phyloP scores from a whole-genome alignment of 352 stramenopile genomes.

The Globisporangium paroecandrum region DNA sequence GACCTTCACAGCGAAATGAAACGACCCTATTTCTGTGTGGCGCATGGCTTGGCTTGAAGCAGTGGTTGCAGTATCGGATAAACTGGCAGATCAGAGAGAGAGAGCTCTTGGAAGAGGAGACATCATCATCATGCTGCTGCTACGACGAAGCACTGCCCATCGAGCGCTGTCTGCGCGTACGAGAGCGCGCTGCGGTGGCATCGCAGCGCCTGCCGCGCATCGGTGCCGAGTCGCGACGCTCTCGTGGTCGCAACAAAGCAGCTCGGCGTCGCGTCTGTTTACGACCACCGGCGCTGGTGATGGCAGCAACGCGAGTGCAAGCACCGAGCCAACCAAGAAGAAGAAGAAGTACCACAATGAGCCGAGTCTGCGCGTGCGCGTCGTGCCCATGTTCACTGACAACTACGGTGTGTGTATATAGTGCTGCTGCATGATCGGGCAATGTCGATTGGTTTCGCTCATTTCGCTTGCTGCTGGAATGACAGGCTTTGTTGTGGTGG shows the following conservation, averaged over 20 bases:
- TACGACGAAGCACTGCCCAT: constrained; percentile 3
- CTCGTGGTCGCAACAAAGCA: background rate
- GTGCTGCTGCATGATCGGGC: too few species aligned
- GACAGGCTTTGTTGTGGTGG: constrained; percentile 72
- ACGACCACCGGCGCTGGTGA: background rate
- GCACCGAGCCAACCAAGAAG: constrained; percentile 9
- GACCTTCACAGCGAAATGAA: background rate
- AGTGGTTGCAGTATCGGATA: background rate
- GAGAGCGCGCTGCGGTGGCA: background rate
- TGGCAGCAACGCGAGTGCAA: background rate
- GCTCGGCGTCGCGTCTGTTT: constrained; percentile 5
- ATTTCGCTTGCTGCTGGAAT: background rate
- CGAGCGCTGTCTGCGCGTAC: constrained; percentile 1
- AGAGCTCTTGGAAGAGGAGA: background rate
- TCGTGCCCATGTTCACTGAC: constrained; percentile 80
- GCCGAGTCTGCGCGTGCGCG: constrained; percentile 74
- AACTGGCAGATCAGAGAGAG: background rate
- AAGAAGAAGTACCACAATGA: constrained; percentile 68
- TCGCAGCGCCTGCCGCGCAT: background rate
- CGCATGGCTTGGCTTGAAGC: background rate
- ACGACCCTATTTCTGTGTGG: background rate
- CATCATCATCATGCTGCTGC: constrained; percentile 1
- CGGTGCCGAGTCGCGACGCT: background rate
- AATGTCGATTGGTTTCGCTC: background rate
- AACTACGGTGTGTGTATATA: constrained; percentile 58